phyloP scores from a whole-genome alignment of 345 rosid genomes.

The Pugionium cornutum region DNA sequence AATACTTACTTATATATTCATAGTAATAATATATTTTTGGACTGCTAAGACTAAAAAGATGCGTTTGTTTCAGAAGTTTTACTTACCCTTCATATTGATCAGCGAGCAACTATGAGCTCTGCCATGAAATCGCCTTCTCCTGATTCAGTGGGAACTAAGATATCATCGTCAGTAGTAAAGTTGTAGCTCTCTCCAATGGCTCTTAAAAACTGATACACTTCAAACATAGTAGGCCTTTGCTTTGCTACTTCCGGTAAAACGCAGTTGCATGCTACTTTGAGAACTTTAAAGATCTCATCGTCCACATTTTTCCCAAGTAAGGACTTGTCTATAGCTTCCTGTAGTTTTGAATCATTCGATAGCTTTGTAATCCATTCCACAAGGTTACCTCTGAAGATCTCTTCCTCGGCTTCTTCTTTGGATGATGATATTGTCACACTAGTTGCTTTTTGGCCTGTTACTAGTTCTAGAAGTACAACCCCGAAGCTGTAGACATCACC shows the following conservation, averaged over 20 bases:
- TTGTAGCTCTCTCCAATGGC: conserved; percentile 82
- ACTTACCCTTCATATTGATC: conserved; percentile 24
- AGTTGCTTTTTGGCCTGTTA: conserved; percentile 84
- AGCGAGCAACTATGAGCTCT: conserved; percentile 72
- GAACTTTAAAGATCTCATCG: conserved; percentile 69
- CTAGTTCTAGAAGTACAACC: conserved; percentile 88
- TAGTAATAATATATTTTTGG: conserved; percentile 6
- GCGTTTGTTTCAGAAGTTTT: conserved; percentile 6
- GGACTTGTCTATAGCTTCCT: conserved; percentile 58
- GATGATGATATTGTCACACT: conserved; percentile 61
- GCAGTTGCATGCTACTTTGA: conserved; percentile 83
- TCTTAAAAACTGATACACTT: conserved; percentile 76
- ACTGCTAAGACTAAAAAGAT: conserved; percentile 29
- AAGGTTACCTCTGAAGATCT: conserved; percentile 81
- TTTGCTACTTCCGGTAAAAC: conserved; percentile 56
- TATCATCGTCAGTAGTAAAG: conserved; percentile 71
- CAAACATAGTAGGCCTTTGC: conserved; percentile 91
- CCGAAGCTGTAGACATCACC: conserved; percentile 98
- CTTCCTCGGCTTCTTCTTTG: conserved; percentile 48
- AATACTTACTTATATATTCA: conserved; percentile 25
- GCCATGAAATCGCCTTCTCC: conserved; percentile 56
- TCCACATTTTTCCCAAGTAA: conserved; percentile 67
- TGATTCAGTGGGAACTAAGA: conserved; percentile 60
- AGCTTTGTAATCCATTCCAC: conserved; percentile 78
- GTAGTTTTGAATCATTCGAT: conserved; percentile 53